Conservation (phyloP, 257 asterid species). For the Nicotiana attenuata region DNA sequence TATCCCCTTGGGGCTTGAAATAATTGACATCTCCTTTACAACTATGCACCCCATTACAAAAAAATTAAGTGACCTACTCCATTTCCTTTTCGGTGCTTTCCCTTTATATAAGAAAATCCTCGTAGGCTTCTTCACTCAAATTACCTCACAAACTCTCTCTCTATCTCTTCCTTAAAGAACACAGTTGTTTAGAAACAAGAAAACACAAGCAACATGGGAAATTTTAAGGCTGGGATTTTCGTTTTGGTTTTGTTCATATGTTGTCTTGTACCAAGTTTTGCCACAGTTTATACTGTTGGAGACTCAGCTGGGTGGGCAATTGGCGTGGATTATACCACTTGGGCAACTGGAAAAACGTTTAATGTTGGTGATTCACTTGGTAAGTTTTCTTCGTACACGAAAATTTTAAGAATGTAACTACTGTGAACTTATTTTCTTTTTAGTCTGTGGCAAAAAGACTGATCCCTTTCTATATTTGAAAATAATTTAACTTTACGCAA, state of each 20-base stretch:
- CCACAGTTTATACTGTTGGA: slow-evolving; percentile 60
- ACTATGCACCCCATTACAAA: slow-evolving; percentile 16
- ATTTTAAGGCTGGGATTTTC: not conserved
- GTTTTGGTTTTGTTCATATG: slow-evolving; percentile 27
- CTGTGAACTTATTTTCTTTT: no score
- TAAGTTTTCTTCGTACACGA: slow-evolving; percentile 15
- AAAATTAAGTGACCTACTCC: slow-evolving; percentile 50
- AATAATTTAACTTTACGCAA: no score
- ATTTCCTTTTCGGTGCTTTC: slow-evolving; percentile 9
- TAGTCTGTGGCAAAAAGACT: no score
- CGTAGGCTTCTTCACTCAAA: slow-evolving; percentile 7
- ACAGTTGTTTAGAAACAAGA: not conserved
- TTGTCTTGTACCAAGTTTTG: slow-evolving; percentile 23
- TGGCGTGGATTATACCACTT: slow-evolving; percentile 47
- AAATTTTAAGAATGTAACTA: no score
- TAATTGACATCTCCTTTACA: slow-evolving; percentile 21
- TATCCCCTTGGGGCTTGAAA: not conserved
- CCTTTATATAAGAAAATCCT: slow-evolving; percentile 22
- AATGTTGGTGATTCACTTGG: slow-evolving; percentile 69
- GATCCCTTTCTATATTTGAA: no score
- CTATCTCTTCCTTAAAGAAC: not conserved
- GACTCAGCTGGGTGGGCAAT: slow-evolving; percentile 71
- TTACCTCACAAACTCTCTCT: not conserved
- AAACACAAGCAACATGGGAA: slow-evolving; percentile 34
- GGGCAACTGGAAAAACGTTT: slow-evolving; percentile 58